Evolutionary conservation across 2,329 filamentous ascomycete species (phyloP).

Genomic region (Elsinoe batatas): DNA sequence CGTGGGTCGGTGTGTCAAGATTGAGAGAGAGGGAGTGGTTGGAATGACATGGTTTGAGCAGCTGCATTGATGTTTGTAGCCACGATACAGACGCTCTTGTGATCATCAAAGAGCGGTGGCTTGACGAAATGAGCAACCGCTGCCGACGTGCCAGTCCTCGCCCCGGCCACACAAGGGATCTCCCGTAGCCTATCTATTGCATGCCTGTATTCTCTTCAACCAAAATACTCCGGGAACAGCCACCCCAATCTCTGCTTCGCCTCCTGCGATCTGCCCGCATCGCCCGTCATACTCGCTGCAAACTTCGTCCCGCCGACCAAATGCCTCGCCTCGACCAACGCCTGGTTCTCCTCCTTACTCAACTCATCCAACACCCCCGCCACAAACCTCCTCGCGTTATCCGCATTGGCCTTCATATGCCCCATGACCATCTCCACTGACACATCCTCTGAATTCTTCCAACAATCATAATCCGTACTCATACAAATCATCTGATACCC

Average conservation of each 20-base stretch:
- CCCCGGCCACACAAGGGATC: too few species aligned
- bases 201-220: not conserved
- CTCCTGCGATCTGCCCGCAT: slow-evolving; percentile 60
- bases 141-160: too few species aligned
- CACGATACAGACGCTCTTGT: too few species aligned
- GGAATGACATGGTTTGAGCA: too few species aligned
- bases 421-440: slow-evolving; percentile 95
- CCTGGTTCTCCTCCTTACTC: slow-evolving; percentile 62
- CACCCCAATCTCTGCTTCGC: slow-evolving; percentile 72
- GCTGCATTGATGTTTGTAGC: too few species aligned
- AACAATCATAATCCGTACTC: slow-evolving; percentile 99
- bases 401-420: slow-evolving; percentile 86
- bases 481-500: slow-evolving; percentile 98
- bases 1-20: too few species aligned
- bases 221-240: slow-evolving; percentile 75
- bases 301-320: slow-evolving; percentile 66
- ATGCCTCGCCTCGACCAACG: slow-evolving; percentile 72
- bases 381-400: slow-evolving; percentile 78
- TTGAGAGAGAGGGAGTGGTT: too few species aligned
- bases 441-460: slow-evolving; percentile 71
- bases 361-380: slow-evolving; percentile 81
- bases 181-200: too few species aligned
- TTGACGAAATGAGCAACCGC: too few species aligned
- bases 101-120: too few species aligned
- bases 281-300: slow-evolving; percentile 74